These are phyloP conservation scores for Ormosia emarginata DNA, from an alignment of 306 rosid species.

Conservation along the genomic window DNA sequence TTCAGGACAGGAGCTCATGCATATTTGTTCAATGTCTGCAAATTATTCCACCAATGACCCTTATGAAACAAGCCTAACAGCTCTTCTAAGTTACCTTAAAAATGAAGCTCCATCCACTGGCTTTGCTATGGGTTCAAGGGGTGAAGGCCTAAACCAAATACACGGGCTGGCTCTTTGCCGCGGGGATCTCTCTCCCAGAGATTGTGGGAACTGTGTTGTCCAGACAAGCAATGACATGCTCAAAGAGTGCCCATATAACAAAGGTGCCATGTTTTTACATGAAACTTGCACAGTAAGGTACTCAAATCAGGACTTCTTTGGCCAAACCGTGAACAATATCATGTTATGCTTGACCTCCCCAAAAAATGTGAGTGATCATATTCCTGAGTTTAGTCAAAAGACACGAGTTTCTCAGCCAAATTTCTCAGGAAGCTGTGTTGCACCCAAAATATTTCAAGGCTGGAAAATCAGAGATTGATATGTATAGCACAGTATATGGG, in stretches of 20 bases:
- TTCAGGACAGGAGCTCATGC: not conserved
- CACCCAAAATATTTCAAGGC: not conserved
- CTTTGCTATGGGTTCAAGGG: slow-evolving; percentile 7
- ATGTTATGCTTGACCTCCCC: not conserved
- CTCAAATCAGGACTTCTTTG: not conserved
- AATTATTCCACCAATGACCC: not conserved
- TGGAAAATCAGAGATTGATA: not conserved
- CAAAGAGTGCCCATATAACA: not conserved
- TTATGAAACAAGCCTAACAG: not conserved
- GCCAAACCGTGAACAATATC: not conserved
- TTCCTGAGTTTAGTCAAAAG: not conserved
- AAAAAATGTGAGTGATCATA: not conserved
- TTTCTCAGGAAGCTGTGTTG: not conserved
- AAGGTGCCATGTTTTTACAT: not conserved
- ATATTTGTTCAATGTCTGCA: not conserved
- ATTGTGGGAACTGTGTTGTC: not conserved
- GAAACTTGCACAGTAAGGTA: not conserved
- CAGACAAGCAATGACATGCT: not conserved
- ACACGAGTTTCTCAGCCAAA: not conserved
- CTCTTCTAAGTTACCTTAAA: not conserved
- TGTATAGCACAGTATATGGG: not conserved
- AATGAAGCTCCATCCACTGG: not conserved
- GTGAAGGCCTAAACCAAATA: not conserved
- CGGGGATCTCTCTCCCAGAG: not conserved
- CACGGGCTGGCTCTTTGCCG: not conserved